phyloP scores from a whole-genome alignment of 78 protist genomes.

The Trichosphaerium sp. region DNA sequence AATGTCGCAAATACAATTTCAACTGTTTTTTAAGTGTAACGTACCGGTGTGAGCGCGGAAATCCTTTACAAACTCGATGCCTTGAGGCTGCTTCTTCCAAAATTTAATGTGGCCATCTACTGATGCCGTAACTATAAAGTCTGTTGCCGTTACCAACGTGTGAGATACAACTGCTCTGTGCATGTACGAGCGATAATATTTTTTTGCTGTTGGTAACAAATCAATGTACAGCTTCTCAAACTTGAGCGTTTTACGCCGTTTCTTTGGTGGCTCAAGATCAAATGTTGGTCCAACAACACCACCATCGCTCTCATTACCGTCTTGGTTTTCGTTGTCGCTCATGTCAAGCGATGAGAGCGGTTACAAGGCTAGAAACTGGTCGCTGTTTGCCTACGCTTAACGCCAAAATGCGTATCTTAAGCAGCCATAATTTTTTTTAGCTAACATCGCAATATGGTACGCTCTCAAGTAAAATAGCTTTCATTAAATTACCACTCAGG shows the following conservation, averaged over 20 bases:
- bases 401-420: no score
- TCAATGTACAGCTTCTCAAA: constrained; percentile 43
- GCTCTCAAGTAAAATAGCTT: no score
- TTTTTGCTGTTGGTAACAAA: constrained; percentile 52
- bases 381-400: no score
- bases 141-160: constrained; percentile 10
- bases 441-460: no score
- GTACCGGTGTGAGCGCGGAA: constrained; percentile 69
- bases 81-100: constrained; percentile 76
- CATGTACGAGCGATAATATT: constrained; percentile 85
- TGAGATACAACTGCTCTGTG: constrained; percentile 49
- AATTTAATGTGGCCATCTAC: constrained; percentile 87
- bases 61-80: constrained; percentile 83
- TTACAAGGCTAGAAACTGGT: no score
- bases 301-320: no score
- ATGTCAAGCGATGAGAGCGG: no score
- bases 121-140: constrained; percentile 68
- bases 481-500: no score
- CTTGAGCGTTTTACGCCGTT: constrained; percentile 21
- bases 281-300: background rate
- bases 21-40: background rate
- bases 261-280: background rate
- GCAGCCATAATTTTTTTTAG: no score
- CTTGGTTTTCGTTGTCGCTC: no score
- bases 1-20: background rate